Evolutionary conservation across 164 flowering plant species (phyloP), one percentile per base, ranked within the genome.

Genomic region (Kingdonia uniflora): DNA sequence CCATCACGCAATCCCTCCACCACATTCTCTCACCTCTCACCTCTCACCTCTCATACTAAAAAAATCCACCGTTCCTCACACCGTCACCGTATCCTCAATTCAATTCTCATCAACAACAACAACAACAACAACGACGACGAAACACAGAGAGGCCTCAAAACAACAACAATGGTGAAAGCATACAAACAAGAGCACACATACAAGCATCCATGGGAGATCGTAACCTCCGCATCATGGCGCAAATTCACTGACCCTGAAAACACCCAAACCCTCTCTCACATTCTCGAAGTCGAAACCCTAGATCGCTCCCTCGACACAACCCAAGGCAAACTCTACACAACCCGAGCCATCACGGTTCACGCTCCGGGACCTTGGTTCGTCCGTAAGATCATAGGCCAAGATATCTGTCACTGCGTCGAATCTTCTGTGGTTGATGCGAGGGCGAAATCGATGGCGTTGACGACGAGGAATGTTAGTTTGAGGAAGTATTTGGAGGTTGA

Each of bases 151-250:
- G n/a, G n/a, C n/a, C n/a, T n/a, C n/a, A n/a, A n/a, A n/a, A n/a
- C n/a, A n/a, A n/a, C n/a, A n/a, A 15, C 5, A 19, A 92, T 92
- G 96, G 98, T 84, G 51, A 81, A 67, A 66, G 94, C 91, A 0
- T 88, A 87, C 68, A 57, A 73, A 15, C 98, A 92, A 65, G 95
- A 92, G 67, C 85, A 92, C 67, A 66, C 76, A 2, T 87, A 81
- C 83, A 80, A 78, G 70, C 99, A 92, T 55, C 95, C 99, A 40
- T 92, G 99, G 99, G 95, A 88, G 59, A 68, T 85, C 10, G 99
- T 92, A 5, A 84, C 91, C 22, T 75, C 95, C 55, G 96, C 96
- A 40, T 86, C 87, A 22, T 92, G 96, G 95, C 84, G 95, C 64
- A 88, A 92, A 69, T 92, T 80, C 72, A 64, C 95, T 35, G 99